These are phyloP conservation scores for Metarhizium guizhouense DNA, from an alignment of 2,329 filamentous ascomycete species.

Conservation along the genomic window DNA sequence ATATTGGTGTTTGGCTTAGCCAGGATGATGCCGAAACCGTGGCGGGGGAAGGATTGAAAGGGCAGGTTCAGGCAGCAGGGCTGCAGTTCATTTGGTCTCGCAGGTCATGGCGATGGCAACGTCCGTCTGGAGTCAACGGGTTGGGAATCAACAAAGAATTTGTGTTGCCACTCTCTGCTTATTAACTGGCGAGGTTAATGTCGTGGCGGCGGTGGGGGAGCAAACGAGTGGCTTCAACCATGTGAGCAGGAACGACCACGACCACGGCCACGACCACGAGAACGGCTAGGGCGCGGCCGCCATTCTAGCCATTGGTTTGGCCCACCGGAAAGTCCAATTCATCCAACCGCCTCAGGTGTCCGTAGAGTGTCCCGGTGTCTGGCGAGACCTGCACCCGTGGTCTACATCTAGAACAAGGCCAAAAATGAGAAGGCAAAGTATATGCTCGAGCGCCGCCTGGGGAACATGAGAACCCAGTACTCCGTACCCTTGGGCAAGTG, in stretches of 20 bases:
- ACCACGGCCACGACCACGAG: background rate
- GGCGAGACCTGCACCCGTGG: too few relatives aligned
- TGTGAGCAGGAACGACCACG: background rate
- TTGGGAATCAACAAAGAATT: background rate
- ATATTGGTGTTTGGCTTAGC: background rate
- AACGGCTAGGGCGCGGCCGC: background rate
- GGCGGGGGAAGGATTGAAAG: background rate
- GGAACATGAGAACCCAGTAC: too few relatives aligned
- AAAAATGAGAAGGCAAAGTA: too few relatives aligned
- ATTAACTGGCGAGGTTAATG: background rate
- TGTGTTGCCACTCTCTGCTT: background rate
- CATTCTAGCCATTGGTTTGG: background rate
- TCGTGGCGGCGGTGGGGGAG: background rate
- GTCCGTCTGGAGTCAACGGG: background rate
- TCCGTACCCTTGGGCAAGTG: too few relatives aligned
- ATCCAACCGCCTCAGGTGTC: too few relatives aligned
- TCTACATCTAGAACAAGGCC: too few relatives aligned
- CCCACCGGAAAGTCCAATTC: background rate
- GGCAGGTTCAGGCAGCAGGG: background rate
- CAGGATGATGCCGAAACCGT: background rate
- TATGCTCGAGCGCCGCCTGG: too few relatives aligned
- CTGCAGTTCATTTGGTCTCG: background rate
- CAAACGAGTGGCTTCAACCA: background rate
- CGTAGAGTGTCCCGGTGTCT: too few relatives aligned
- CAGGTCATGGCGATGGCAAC: conserved; percentile 1